Evolutionary conservation across 2,329 filamentous ascomycete genomes (phyloP).

Genomic region (Juglanconis sp.): DNA sequence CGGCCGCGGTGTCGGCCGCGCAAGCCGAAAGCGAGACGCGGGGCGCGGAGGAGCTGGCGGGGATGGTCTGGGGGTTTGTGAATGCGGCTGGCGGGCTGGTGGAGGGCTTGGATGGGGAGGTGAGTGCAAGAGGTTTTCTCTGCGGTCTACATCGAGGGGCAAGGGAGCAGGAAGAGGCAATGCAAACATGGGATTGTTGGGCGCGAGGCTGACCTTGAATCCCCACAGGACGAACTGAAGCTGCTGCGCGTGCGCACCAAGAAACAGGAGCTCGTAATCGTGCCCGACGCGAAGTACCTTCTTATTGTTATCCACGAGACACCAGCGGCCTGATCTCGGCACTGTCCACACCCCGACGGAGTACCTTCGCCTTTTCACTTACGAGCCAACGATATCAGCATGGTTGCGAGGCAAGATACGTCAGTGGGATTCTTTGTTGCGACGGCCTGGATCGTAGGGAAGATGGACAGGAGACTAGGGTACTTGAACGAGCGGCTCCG

Average conservation of each 20-base stretch:
- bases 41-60: slow-evolving; percentile 69
- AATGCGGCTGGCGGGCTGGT: slow-evolving; percentile 66
- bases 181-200: background rate
- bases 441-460: background rate
- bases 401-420: background rate
- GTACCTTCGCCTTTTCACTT: background rate
- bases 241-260: slow-evolving; percentile 75
- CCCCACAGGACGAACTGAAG: slow-evolving; percentile 66
- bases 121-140: slow-evolving; percentile 28
- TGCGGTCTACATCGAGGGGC: background rate
- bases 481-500: background rate
- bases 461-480: background rate
- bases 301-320: slow-evolving; percentile 79
- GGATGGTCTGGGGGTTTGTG: slow-evolving; percentile 74
- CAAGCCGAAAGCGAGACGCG: slow-evolving; percentile 49
- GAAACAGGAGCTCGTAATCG: slow-evolving; percentile 80
- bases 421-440: background rate
- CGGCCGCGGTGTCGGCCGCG: slow-evolving; percentile 35
- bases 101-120: slow-evolving; percentile 70
- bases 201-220: slow-evolving; percentile 1
- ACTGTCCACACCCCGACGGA: background rate
- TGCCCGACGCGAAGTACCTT: slow-evolving; percentile 76
- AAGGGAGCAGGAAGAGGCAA: too few relatives aligned
- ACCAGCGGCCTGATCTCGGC: slow-evolving; percentile 54
- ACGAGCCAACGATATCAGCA: background rate